These are phyloP conservation scores for Hygrocybe coccinea DNA, from an alignment of 768 basidiomycete genomes.

Conservation along the genomic window DNA sequence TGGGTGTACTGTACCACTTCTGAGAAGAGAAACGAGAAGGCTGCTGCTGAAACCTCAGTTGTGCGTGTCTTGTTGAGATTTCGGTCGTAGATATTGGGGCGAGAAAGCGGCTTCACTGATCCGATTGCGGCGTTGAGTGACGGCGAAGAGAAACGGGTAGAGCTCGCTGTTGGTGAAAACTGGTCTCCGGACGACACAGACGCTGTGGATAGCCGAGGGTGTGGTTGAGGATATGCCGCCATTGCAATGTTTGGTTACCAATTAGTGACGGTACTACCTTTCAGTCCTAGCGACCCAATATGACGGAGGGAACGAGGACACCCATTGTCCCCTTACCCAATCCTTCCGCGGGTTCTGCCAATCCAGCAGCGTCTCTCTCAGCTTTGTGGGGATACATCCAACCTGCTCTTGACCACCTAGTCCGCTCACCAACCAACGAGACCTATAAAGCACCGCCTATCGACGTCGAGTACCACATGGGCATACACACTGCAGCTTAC, in stretches of 20 bases:
- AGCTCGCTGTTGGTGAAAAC: conserved; percentile 53
- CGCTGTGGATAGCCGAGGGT: conserved; percentile 61
- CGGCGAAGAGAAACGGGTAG: conserved; percentile 64
- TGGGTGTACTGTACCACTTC: conserved; percentile 96
- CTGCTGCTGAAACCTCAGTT: conserved; percentile 76
- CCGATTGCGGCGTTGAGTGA: conserved; percentile 42
- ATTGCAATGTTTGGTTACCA: no score
- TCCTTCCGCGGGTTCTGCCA: conserved; percentile 59
- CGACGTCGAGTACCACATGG: conserved; percentile 67
- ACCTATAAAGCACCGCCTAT: conserved; percentile 61
- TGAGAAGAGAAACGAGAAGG: conserved; percentile 87
- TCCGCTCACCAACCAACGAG: conserved; percentile 62
- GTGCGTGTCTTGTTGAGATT: conserved; percentile 82
- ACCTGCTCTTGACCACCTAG: conserved; percentile 72
- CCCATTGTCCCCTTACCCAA: conserved; percentile 49
- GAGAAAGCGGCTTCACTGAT: conserved; percentile 35
- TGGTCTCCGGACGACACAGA: conserved; percentile 51
- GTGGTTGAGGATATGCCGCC: conserved; percentile 59
- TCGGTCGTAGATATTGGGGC: conserved; percentile 85
- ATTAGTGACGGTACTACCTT: no score
- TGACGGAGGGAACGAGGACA: no score
- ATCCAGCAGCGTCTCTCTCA: conserved; percentile 67
- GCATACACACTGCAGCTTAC: conserved; percentile 78
- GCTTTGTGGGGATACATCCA: conserved; percentile 71
- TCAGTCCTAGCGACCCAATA: no score